A percentile compares a stretch with the other conserved stretches of the same genome.
These are phyloP conservation scores for Phytopythium sindhum DNA, from an alignment of 352 stramenopile species.

Conservation along the genomic window DNA sequence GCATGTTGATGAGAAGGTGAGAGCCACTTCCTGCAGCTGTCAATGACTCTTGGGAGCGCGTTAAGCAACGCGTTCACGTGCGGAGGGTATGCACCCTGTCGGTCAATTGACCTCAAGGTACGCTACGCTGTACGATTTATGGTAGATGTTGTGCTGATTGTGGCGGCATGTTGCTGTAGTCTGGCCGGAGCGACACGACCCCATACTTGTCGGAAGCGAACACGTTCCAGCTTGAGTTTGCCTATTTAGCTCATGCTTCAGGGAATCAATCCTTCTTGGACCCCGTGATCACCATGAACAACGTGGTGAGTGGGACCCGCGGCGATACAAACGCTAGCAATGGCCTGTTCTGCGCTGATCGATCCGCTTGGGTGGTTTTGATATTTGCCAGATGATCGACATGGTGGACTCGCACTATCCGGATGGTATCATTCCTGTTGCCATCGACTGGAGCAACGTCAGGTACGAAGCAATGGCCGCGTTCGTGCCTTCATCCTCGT, in stretches of 20 bases:
- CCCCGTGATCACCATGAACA: slow-evolving; percentile 40
- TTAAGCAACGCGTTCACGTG: slow-evolving; percentile 37
- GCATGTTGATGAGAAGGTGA: slow-evolving; percentile 15
- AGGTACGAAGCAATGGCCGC: slow-evolving; percentile 12
- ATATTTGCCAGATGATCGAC: slow-evolving; percentile 19
- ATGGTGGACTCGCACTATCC: slow-evolving; percentile 27
- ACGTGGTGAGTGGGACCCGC: slow-evolving; percentile 18
- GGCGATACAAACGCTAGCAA: not conserved
- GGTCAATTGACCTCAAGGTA: slow-evolving; percentile 38
- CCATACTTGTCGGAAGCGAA: slow-evolving; percentile 42
- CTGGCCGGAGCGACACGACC: slow-evolving; percentile 5
- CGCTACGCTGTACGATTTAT: not conserved
- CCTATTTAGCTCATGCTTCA: slow-evolving; percentile 39
- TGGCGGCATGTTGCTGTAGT: slow-evolving; percentile 11
- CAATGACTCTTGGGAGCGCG: slow-evolving; percentile 27
- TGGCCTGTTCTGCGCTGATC: not conserved
- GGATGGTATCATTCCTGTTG: slow-evolving; percentile 44
- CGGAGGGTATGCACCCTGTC: slow-evolving; percentile 29
- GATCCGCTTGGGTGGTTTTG: not conserved
- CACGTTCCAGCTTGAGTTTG: slow-evolving; percentile 71
- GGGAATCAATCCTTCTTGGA: slow-evolving; percentile 30
- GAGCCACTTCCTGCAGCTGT: slow-evolving; percentile 40
- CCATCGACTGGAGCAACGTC: slow-evolving; percentile 25
- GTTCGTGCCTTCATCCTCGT: not conserved
- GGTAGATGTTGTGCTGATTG: not conserved